phyloP scores from a whole-genome alignment of 768 basidiomycete genomes.

The Suillus hirtellus region DNA sequence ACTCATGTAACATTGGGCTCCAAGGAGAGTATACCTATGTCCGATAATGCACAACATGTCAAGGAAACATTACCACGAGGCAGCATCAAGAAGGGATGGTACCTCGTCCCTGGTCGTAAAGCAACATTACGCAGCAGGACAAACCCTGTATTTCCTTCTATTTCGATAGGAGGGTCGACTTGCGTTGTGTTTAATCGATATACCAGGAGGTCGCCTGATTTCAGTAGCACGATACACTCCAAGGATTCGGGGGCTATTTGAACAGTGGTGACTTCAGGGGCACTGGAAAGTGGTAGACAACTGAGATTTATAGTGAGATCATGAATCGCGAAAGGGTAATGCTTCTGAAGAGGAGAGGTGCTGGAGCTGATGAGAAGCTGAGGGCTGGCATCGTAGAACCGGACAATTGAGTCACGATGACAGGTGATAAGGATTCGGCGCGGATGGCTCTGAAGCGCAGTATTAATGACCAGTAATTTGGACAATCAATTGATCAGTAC shows the following conservation, averaged over 20 bases:
- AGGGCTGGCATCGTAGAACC: slow-evolving; percentile 75
- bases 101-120: slow-evolving; percentile 41
- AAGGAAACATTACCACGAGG: slow-evolving; percentile 47
- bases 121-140: slow-evolving; percentile 52
- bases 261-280: slow-evolving; percentile 42
- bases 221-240: slow-evolving; percentile 55
- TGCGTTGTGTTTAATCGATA: slow-evolving; percentile 39
- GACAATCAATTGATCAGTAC: slow-evolving; percentile 32
- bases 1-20: not conserved
- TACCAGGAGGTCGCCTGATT: slow-evolving; percentile 57
- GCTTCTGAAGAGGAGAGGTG: slow-evolving; percentile 51
- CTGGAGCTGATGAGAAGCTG: slow-evolving; percentile 55
- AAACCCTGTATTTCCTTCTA: slow-evolving; percentile 48
- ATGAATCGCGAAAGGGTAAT: slow-evolving; percentile 67
- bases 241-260: slow-evolving; percentile 55
- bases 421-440: slow-evolving; percentile 65
- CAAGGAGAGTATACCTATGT: slow-evolving; percentile 57
- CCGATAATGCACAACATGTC: slow-evolving; percentile 61
- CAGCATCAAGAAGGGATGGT: slow-evolving; percentile 64
- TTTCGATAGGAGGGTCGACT: slow-evolving; percentile 19
- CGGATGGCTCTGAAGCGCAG: slow-evolving; percentile 49
- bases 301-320: slow-evolving; percentile 62
- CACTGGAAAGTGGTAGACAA: slow-evolving; percentile 36
- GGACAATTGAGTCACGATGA: slow-evolving; percentile 63
- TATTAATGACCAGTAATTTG: not conserved